phyloP scores from a whole-genome alignment of 306 rosid species.

The Prunus kanzakura region DNA sequence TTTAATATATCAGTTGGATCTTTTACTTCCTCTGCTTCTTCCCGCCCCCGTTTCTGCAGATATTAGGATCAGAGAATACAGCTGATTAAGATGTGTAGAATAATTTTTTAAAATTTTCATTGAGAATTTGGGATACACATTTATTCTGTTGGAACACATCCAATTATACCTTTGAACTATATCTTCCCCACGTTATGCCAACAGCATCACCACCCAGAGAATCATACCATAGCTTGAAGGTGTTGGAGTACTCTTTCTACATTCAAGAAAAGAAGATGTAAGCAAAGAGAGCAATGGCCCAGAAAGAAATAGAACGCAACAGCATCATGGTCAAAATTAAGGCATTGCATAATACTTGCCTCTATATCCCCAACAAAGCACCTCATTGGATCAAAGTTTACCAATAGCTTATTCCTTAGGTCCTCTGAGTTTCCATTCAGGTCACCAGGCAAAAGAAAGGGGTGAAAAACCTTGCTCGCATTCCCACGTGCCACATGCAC shows the following conservation, averaged over 20 bases:
- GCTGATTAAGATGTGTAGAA: not conserved
- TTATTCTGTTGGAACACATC: not conserved
- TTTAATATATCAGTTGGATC: slow-evolving; percentile 56
- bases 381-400: slow-evolving; percentile 79
- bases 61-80: slow-evolving; percentile 15
- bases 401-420: slow-evolving; percentile 60
- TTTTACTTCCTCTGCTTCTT: slow-evolving; percentile 42
- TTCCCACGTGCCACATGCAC: slow-evolving; percentile 59
- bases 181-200: slow-evolving; percentile 76
- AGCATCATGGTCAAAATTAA: slow-evolving; percentile 1
- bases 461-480: slow-evolving; percentile 64
- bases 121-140: not conserved
- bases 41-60: slow-evolving; percentile 72
- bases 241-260: slow-evolving; percentile 61
- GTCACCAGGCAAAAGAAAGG: slow-evolving; percentile 66
- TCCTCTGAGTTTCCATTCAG: slow-evolving; percentile 57
- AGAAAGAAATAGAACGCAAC: not conserved
- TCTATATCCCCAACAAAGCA: slow-evolving; percentile 67
- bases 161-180: slow-evolving; percentile 61
- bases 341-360: slow-evolving; percentile 46
- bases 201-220: slow-evolving; percentile 89
- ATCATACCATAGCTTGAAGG: slow-evolving; percentile 85
- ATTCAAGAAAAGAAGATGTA: slow-evolving; percentile 15
- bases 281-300: not conserved
- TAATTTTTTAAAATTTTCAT: not conserved